phyloP scores from a whole-genome alignment of 371 early-diverging fungal species.

The Smittium culicis region DNA sequence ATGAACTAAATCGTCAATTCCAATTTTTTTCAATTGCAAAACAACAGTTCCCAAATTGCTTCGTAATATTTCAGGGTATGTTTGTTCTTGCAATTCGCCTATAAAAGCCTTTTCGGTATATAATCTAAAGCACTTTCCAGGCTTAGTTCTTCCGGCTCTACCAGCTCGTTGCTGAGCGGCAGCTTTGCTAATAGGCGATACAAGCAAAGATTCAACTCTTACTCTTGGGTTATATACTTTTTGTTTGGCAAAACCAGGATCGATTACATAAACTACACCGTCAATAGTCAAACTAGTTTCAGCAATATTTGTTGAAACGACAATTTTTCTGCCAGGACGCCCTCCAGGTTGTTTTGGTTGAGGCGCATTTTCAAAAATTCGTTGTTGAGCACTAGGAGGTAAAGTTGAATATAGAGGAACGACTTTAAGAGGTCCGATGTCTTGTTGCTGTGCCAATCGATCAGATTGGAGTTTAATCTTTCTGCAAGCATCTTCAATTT shows the following conservation, averaged over 20 bases:
- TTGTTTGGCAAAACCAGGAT: slow-evolving; percentile 93
- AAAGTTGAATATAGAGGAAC: slow-evolving; percentile 86
- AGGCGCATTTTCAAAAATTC: slow-evolving; percentile 82
- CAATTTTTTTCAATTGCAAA: slow-evolving; percentile 72
- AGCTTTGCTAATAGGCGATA: slow-evolving; percentile 60
- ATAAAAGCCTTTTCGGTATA: slow-evolving; percentile 79
- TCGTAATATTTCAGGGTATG: slow-evolving; percentile 80
- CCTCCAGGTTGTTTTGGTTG: slow-evolving; percentile 54
- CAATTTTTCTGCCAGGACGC: slow-evolving; percentile 79
- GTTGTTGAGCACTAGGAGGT: slow-evolving; percentile 82
- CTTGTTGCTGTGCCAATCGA: slow-evolving; percentile 37
- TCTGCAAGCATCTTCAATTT: slow-evolving; percentile 76
- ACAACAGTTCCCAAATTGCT: slow-evolving; percentile 73
- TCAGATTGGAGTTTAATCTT: slow-evolving; percentile 54
- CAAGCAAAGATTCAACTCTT: slow-evolving; percentile 62
- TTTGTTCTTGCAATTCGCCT: slow-evolving; percentile 67
- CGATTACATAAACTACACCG: slow-evolving; percentile 95
- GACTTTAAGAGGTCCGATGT: slow-evolving; percentile 52
- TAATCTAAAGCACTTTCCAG: slow-evolving; percentile 88
- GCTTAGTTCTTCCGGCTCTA: slow-evolving; percentile 78
- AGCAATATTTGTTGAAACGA: slow-evolving; percentile 95
- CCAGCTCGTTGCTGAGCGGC: slow-evolving; percentile 79
- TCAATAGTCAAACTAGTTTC: slow-evolving; percentile 98
- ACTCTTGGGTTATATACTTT: slow-evolving; percentile 92
- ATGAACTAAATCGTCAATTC: slow-evolving; percentile 77